Evolutionary conservation across 768 basidiomycete genomes (phyloP), one percentile per base, ranked within the genome.

Genomic region (Vararia minispora): DNA sequence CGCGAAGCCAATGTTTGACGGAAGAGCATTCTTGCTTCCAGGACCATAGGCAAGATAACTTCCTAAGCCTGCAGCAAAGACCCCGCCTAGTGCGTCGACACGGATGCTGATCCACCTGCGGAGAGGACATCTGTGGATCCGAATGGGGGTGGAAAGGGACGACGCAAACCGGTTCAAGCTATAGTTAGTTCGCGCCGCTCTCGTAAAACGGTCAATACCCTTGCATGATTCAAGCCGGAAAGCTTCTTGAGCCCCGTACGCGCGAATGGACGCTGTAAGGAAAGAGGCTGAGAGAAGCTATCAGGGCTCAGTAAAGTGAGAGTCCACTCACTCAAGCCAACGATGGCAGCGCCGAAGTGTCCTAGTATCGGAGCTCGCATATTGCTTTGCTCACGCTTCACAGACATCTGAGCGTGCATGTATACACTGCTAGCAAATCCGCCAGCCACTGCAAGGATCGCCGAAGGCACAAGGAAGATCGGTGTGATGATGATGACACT

Each of bases 21-120:
- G 3, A 59, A 59, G 23, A 44, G 51, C 6, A 54, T 60, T 12
- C 52, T 52, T 52, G 16, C n/a, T n/a, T n/a, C n/a, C n/a, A n/a
- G n/a, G n/a, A n/a, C 53, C 52, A 47, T 74, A 72, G 4, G 68
- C 58, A 28, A 81, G 60, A 51, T 76, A 78, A 3, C 64, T 55
- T n/a, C 74, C 76, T 4, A 82, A 56, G 3, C 58, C 55, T 6
- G 70, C 57, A 0, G 73, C 63, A 51, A 82, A 82, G 10, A 74
- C 18, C 3, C 62, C 66, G 1, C 75, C 76, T 4, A 82, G 56
- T 26, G 66, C 52, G 47, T 81, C 75, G 31, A 77, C 66, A 5
- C 79, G 69, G 40, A 79, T 54, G 39, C 47, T 46, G 20, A 61
- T 45, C 64, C 64, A 65, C 21, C 58, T 52, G 27, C 31, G 31